Evolutionary conservation across 805 yeast species (phyloP).

Genomic region (Wickerhamiella sorbophila): DNA sequence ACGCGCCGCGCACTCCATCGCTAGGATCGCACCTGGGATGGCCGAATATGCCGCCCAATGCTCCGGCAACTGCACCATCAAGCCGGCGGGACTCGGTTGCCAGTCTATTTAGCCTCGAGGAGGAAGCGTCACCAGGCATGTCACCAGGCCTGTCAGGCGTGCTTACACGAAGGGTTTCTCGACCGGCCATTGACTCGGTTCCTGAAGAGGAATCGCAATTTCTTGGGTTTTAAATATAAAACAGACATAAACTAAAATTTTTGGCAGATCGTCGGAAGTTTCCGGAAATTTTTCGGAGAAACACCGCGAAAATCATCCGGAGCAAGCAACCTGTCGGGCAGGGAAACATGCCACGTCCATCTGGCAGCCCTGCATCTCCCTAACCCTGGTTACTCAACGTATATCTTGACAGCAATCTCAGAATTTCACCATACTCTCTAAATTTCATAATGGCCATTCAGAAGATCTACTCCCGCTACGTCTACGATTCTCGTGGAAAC

Average conservation of each 20-base stretch:
- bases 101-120: background rate
- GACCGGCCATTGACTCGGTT: conserved; percentile 4
- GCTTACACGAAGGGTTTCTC: conserved; percentile 1
- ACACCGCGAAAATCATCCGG: too few species aligned
- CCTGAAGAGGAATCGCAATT: conserved; percentile 6
- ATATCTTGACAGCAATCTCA: too few species aligned
- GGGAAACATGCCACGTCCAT: too few species aligned
- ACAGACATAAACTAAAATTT: too few species aligned
- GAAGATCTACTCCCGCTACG: conserved; percentile 87
- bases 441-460: conserved; percentile 53
- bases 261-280: too few species aligned
- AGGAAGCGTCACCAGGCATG: background rate
- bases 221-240: conserved; percentile 1
- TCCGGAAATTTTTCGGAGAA: too few species aligned
- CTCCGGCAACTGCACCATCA: background rate
- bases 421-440: too few species aligned
- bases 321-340: too few species aligned
- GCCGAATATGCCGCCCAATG: background rate
- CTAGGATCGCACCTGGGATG: background rate
- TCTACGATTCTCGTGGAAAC: conserved; percentile 99
- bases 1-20: background rate
- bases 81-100: background rate
- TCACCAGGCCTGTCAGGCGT: background rate
- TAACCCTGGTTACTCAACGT: too few species aligned
- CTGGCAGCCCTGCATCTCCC: too few species aligned